These are phyloP conservation scores for Scortechinia acanthostroma DNA, from an alignment of 2,329 filamentous ascomycete genomes.

Conservation along the genomic window DNA sequence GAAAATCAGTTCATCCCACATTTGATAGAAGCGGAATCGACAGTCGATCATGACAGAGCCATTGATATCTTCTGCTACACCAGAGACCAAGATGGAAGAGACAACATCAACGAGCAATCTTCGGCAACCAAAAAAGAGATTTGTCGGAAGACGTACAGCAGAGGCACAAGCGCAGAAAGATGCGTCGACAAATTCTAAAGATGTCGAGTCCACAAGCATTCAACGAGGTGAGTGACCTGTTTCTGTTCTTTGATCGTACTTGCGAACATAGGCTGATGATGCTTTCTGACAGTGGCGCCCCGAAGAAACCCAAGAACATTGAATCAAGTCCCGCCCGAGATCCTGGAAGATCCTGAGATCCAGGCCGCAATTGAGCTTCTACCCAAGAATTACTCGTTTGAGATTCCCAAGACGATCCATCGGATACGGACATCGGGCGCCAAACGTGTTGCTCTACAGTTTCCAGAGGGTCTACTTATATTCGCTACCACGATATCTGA, in stretches of 20 bases:
- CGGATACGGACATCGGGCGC: slow-evolving; percentile 75
- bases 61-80: too few relatives aligned
- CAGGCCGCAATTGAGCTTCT: slow-evolving; percentile 81
- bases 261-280: too few relatives aligned
- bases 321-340: slow-evolving; percentile 83
- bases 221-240: background rate
- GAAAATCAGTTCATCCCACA: too few relatives aligned
- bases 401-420: slow-evolving; percentile 97
- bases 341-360: slow-evolving; percentile 76
- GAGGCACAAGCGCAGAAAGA: slow-evolving; percentile 34
- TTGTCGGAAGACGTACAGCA: slow-evolving; percentile 76
- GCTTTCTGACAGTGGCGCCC: slow-evolving; percentile 66
- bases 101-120: too few relatives aligned
- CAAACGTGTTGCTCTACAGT: slow-evolving; percentile 85
- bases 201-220: background rate
- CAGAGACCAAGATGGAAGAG: too few relatives aligned
- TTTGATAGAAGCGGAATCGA: too few relatives aligned
- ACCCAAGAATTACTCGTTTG: slow-evolving; percentile 94
- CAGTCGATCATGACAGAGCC: too few relatives aligned
- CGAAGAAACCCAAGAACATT: slow-evolving; percentile 72
- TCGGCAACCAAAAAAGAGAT: slow-evolving; percentile 77
- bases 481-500: slow-evolving; percentile 98
- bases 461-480: slow-evolving; percentile 87
- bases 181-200: slow-evolving; percentile 20
- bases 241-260: too few relatives aligned